Evolutionary conservation across 306 rosid species (phyloP).

Genomic region (Styphnolobium japonicum): DNA sequence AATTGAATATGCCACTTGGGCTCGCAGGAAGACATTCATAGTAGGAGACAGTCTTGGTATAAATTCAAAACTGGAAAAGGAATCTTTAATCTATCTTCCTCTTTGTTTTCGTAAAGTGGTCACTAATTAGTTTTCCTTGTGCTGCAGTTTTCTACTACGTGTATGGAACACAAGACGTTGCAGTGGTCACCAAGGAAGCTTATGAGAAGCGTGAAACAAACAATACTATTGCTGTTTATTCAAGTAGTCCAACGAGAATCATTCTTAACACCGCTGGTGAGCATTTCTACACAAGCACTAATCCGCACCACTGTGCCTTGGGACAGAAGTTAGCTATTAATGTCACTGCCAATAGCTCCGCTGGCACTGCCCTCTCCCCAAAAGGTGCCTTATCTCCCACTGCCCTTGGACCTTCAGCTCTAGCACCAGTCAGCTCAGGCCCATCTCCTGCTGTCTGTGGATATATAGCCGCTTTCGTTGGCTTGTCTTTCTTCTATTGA

Average conservation of each 20-base stretch:
- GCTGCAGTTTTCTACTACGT: slow-evolving; percentile 48
- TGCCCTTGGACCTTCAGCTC: slow-evolving; percentile 14
- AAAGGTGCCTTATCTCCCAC: slow-evolving; percentile 21
- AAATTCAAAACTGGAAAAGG: background rate
- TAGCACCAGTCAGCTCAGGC: slow-evolving; percentile 30
- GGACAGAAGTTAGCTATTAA: slow-evolving; percentile 58
- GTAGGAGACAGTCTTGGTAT: slow-evolving; percentile 57
- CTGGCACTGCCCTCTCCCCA: slow-evolving; percentile 14
- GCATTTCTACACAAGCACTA: slow-evolving; percentile 52
- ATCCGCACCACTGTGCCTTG: slow-evolving; percentile 33
- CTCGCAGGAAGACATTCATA: slow-evolving; percentile 32
- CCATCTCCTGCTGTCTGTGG: slow-evolving; percentile 12
- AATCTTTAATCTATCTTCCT: background rate
- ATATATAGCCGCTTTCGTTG: slow-evolving; percentile 19
- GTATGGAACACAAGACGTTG: slow-evolving; percentile 48
- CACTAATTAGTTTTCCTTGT: background rate
- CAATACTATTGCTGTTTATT: slow-evolving; percentile 18
- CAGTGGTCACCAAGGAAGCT: slow-evolving; percentile 42
- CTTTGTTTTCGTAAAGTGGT: background rate
- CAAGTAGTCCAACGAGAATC: slow-evolving; percentile 38
- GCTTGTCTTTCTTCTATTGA: slow-evolving; percentile 30
- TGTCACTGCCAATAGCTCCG: slow-evolving; percentile 31
- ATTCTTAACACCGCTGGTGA: slow-evolving; percentile 34
- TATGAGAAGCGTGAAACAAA: slow-evolving; percentile 44
- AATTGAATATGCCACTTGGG: slow-evolving; percentile 38